phyloP scores from a whole-genome alignment of 2,329 filamentous ascomycete genomes.

The Xylaria sp. region DNA sequence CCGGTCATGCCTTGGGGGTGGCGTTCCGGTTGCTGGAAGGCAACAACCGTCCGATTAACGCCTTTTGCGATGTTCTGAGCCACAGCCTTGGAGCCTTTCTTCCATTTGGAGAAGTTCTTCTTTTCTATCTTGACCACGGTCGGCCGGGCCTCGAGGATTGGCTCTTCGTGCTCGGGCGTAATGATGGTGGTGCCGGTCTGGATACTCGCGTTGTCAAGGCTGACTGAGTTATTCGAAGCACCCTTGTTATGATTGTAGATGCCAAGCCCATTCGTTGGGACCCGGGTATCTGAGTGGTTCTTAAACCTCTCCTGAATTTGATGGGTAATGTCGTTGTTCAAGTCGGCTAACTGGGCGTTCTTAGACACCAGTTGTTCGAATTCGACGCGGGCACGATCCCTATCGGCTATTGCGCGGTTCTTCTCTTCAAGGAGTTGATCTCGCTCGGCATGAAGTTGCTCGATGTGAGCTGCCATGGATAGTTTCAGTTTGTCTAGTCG shows the following conservation, averaged over 20 bases:
- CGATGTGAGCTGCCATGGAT: slow-evolving; percentile 67
- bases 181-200: slow-evolving; percentile 69
- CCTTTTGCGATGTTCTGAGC: slow-evolving; percentile 95
- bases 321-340: slow-evolving; percentile 95
- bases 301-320: slow-evolving; percentile 95
- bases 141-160: slow-evolving; percentile 76
- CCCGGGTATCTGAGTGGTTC: slow-evolving; percentile 69
- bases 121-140: slow-evolving; percentile 96
- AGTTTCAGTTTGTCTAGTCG: slow-evolving; percentile 72
- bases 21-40: slow-evolving; percentile 69
- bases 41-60: slow-evolving; percentile 89
- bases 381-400: slow-evolving; percentile 92
- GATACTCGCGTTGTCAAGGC: slow-evolving; percentile 64
- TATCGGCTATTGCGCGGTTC: slow-evolving; percentile 81
- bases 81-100: slow-evolving; percentile 93
- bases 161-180: slow-evolving; percentile 73
- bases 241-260: slow-evolving; percentile 67
- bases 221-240: slow-evolving; percentile 61
- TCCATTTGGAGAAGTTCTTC: slow-evolving; percentile 98
- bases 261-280: slow-evolving; percentile 64
- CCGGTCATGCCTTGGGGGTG: slow-evolving; percentile 64
- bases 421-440: slow-evolving; percentile 88
- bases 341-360: slow-evolving; percentile 91
- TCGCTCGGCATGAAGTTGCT: slow-evolving; percentile 74
- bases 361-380: slow-evolving; percentile 95